A percentile compares a stretch with the other conserved stretches of the same genome.
phyloP scores from a whole-genome alignment of 2,329 filamentous ascomycete species.

The Colletotrichum endophyticum region DNA sequence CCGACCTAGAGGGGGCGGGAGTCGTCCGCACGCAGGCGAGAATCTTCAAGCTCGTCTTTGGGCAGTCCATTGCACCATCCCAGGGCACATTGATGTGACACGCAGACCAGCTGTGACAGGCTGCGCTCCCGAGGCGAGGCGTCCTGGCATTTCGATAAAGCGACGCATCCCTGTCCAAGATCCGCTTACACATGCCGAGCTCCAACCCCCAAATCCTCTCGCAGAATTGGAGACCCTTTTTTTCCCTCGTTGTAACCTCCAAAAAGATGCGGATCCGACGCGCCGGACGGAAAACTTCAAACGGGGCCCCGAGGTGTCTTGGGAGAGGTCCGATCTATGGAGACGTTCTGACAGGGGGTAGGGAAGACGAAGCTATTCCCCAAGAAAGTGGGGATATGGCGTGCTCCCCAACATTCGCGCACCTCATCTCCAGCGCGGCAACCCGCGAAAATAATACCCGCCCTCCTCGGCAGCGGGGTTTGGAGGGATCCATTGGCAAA shows the following conservation, averaged over 20 bases:
- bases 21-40: neutral
- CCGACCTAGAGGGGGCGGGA: neutral
- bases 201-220: neutral
- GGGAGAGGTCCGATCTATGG: constrained; percentile 7
- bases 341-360: neutral
- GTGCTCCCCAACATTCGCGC: constrained; percentile 13
- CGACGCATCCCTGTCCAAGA: neutral
- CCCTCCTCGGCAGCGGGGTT: neutral
- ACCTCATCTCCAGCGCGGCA: neutral
- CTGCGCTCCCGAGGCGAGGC: neutral
- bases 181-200: neutral
- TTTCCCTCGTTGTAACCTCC: neutral
- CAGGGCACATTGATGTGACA: constrained; percentile 13
- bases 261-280: neutral
- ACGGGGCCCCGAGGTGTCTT: neutral
- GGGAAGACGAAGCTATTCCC: neutral
- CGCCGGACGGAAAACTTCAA: neutral
- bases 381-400: constrained; percentile 23
- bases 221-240: neutral
- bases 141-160: neutral
- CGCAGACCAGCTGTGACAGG: neutral
- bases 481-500: neutral
- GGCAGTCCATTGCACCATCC: constrained; percentile 3
- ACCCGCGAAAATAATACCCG: neutral
- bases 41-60: neutral